Base-by-base conservation (phyloP, 768 basidiomycete genomes). In the Mycena maculata region DNA sequence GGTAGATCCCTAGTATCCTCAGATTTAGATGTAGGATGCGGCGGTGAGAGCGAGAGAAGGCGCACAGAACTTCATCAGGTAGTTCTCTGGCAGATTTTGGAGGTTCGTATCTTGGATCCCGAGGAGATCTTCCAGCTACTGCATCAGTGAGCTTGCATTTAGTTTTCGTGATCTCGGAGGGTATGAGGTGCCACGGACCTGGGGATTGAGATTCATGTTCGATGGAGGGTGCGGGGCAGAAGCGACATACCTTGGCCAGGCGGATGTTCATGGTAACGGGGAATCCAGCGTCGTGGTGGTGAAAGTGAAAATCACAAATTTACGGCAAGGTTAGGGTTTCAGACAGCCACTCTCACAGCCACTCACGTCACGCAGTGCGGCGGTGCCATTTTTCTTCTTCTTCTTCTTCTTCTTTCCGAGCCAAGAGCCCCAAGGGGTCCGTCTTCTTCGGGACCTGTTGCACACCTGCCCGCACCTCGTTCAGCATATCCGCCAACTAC, bases 81-180 rank as follows among this genome's bases (percentile, higher is more conserved):
- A 95, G 80, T 95, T 95, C 79, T 97, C 96, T 0, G 96, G 96
- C 31, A 98, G 81, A 74, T 97, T 98, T 77, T 95, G 90, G 67
- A 97, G 82, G 78, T 98, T 98, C 74, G 93, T 91, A 60, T 94
- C 91, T 79, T 98, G 96, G 94, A 98, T 97, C 18, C 92, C 94
- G 71, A 90, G 82, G 70, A 97, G 86, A 79, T 98, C 96, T 54
- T 92, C 93, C 73, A 92, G 86, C 94, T 96, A 75, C 63, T 76
- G 71, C 61, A 38, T 22, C 13, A 47, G 30, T 48, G 25, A 22
- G 56, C 23, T 39, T 20, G 16, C 47, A 28, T 22, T 28, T 20
- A 42, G 47, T 23, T 38, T 45, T 63, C 65, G 39, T 4, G 47
- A 44, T 36, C 22, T 30, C 38, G n/a, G 47, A 61, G 25, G 64